These are phyloP conservation scores for Saccharomycopsis fodiens DNA, from an alignment of 805 yeast genomes.

Conservation along the genomic window DNA sequence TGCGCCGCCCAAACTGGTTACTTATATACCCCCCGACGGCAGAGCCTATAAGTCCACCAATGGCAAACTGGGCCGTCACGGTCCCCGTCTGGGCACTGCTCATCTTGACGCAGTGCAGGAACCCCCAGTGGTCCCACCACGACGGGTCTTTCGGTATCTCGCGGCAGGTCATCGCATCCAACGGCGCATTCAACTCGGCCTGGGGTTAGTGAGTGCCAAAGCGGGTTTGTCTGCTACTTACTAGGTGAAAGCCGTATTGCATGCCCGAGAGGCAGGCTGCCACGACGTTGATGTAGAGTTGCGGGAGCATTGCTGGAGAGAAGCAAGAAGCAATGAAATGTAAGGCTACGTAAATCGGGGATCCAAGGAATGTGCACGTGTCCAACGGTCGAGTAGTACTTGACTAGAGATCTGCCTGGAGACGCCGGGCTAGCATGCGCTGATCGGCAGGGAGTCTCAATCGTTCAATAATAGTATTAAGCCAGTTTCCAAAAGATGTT, in stretches of 20 bases:
- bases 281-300: conserved; percentile 37
- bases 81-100: not conserved
- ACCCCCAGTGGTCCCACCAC: conserved; percentile 4
- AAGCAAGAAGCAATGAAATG: too few species aligned
- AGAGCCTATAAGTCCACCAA: conserved; percentile 7
- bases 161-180: conserved; percentile 55
- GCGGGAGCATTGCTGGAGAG: conserved; percentile 27
- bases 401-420: too few species aligned
- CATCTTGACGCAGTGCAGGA: not conserved
- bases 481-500: too few species aligned
- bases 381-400: too few species aligned
- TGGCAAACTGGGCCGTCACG: conserved; percentile 4
- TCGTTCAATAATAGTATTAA: too few species aligned
- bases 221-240: conserved; percentile 19
- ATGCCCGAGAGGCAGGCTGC: conserved; percentile 71
- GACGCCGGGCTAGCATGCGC: too few species aligned
- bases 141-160: conserved; percentile 24
- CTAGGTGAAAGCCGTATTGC: conserved; percentile 91
- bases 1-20: not conserved
- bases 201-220: conserved; percentile 12
- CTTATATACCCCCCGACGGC: conserved; percentile 4
- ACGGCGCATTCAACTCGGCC: conserved; percentile 90
- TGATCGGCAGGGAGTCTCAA: too few species aligned
- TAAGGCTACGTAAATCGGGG: too few species aligned
- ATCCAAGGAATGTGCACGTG: too few species aligned